A percentile compares a stretch with the other conserved stretches of the same genome.
Evolutionary conservation across 1,284 basidiomycete species (phyloP).

Genomic region (Tremellales sp.): DNA sequence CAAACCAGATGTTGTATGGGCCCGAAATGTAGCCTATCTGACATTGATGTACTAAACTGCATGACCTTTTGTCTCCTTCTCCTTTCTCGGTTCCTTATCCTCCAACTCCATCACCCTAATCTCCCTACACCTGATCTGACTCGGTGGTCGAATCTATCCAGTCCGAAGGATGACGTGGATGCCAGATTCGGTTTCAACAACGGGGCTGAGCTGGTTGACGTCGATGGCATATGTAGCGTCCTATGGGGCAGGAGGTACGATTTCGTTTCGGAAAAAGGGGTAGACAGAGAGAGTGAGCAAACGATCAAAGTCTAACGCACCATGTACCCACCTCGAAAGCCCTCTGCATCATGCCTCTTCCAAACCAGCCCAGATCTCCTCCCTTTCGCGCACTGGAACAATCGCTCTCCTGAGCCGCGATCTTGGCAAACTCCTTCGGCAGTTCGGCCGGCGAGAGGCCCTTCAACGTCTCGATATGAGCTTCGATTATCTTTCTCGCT

Average conservation of each 20-base stretch:
- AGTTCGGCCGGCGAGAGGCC: slow-evolving; percentile 50
- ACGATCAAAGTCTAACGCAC: slow-evolving; percentile 5
- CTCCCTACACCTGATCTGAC: not conserved
- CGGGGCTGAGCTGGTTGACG: slow-evolving; percentile 78
- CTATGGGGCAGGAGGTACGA: slow-evolving; percentile 20
- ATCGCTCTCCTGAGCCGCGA: slow-evolving; percentile 74
- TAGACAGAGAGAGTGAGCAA: not conserved
- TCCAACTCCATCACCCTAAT: not conserved
- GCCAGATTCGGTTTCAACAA: slow-evolving; percentile 91
- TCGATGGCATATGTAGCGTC: slow-evolving; percentile 78
- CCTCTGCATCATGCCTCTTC: slow-evolving; percentile 90
- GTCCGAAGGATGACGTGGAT: slow-evolving; percentile 92
- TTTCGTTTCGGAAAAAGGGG: not conserved
- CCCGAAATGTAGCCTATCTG: not conserved
- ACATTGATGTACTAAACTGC: not conserved
- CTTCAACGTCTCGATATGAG: slow-evolving; percentile 50
- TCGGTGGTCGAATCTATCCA: slow-evolving; percentile 54
- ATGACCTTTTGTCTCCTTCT: not conserved
- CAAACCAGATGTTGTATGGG: not conserved
- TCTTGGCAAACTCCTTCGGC: slow-evolving; percentile 62
- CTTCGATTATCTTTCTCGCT: slow-evolving; percentile 70
- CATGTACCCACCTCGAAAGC: slow-evolving; percentile 71
- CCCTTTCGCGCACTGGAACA: slow-evolving; percentile 75
- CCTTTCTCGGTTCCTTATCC: not conserved
- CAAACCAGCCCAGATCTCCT: slow-evolving; percentile 86